These are phyloP conservation scores for Arxiozyma slooffiae DNA, from an alignment of 1,139 yeast species.

Conservation along the genomic window DNA sequence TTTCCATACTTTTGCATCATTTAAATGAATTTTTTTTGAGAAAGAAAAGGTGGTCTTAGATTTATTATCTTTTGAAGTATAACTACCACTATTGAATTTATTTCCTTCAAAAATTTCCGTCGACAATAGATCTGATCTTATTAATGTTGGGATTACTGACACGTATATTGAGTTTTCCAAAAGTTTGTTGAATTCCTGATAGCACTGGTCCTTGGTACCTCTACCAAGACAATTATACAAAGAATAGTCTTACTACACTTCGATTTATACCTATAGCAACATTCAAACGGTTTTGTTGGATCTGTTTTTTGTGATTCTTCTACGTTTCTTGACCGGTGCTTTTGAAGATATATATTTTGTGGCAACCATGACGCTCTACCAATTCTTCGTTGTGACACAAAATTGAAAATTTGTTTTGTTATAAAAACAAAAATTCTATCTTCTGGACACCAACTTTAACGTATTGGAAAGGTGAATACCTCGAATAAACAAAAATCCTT, in stretches of 20 bases:
- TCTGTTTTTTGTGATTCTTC: slow-evolving; percentile 18
- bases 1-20: slow-evolving; percentile 3
- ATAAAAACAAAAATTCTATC: not conserved
- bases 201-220: slow-evolving; percentile 10
- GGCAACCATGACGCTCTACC: not conserved
- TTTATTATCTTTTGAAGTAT: not conserved
- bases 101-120: not conserved
- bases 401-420: too few species aligned
- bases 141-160: not conserved
- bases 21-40: not conserved
- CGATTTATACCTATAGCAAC: slow-evolving; percentile 22
- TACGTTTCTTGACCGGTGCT: not conserved
- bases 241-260: slow-evolving; percentile 20
- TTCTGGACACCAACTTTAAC: not conserved
- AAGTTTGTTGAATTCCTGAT: slow-evolving; percentile 16
- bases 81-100: not conserved
- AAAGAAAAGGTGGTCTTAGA: not conserved
- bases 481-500: not conserved
- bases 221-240: slow-evolving; percentile 16
- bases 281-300: slow-evolving; percentile 20
- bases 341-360: not conserved
- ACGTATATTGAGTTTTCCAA: not conserved
- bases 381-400: not conserved
- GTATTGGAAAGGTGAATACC: not conserved
- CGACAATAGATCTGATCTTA: not conserved